These are phyloP conservation scores for Neonectria sp. DNA, from an alignment of 2,329 filamentous ascomycete species.

Conservation along the genomic window DNA sequence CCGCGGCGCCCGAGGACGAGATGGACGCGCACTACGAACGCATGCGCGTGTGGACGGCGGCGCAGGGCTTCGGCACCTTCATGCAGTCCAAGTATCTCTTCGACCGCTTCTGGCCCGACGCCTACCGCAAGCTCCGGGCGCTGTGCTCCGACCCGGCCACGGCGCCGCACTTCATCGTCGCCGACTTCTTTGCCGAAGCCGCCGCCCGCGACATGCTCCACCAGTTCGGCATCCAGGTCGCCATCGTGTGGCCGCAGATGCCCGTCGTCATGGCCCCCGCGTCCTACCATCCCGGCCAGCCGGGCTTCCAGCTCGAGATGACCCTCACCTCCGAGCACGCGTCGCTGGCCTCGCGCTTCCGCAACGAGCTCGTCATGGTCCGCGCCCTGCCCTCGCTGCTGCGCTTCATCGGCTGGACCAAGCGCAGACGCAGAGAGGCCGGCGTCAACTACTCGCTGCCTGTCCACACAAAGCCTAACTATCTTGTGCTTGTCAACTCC, in stretches of 20 bases:
- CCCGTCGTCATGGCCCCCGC: constrained; percentile 55
- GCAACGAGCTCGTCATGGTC: constrained; percentile 53
- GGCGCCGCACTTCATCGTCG: constrained; percentile 57
- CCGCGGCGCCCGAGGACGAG: constrained; percentile 46
- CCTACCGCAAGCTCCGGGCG: constrained; percentile 37
- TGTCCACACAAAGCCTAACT: constrained; percentile 54
- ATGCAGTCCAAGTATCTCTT: constrained; percentile 56
- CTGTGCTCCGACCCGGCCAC: constrained; percentile 39
- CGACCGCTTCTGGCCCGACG: constrained; percentile 55
- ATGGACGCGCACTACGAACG: constrained; percentile 53
- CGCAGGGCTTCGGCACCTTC: constrained; percentile 49
- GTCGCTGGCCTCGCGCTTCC: constrained; percentile 54
- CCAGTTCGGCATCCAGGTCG: constrained; percentile 55
- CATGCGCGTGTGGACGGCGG: constrained; percentile 52
- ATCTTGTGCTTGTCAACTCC: constrained; percentile 60
- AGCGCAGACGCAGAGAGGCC: constrained; percentile 51
- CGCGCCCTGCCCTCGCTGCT: constrained; percentile 50
- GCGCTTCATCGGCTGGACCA: constrained; percentile 49
- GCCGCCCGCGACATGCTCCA: constrained; percentile 57
- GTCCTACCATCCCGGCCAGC: constrained; percentile 58
- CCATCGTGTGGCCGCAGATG: constrained; percentile 57
- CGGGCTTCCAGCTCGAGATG: constrained; percentile 58
- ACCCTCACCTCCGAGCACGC: constrained; percentile 56
- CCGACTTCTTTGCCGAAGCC: constrained; percentile 61
- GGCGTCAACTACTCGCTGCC: constrained; percentile 53